These are phyloP conservation scores for Rhododendron henanense DNA, from an alignment of 148 eudicot genomes.

Conservation along the genomic window DNA sequence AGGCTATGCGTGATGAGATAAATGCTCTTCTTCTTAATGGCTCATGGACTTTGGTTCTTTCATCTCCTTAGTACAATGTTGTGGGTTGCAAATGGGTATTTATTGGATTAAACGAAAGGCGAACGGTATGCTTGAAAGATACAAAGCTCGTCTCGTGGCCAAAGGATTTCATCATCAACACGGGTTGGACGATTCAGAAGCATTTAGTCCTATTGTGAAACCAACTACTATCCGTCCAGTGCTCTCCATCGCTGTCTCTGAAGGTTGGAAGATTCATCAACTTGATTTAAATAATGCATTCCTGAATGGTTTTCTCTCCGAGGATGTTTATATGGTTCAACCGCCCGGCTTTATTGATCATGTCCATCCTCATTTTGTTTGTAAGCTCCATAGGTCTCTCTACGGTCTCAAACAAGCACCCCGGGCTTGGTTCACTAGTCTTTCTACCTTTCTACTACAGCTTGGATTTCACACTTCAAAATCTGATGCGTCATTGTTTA, in stretches of 20 bases:
- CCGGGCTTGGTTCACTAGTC: background rate
- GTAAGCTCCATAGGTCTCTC: background rate
- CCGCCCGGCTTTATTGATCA: background rate
- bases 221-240: background rate
- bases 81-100: no score
- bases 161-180: background rate
- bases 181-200: background rate
- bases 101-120: no score
- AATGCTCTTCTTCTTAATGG: background rate
- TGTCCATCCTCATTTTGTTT: background rate
- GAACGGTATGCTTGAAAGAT: background rate
- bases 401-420: constrained; percentile 6
- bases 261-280: background rate
- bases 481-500: background rate
- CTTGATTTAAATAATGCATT: background rate
- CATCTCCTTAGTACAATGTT: background rate
- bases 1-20: background rate
- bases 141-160: background rate
- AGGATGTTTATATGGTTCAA: background rate
- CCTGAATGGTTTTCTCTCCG: background rate
- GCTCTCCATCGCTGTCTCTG: background rate
- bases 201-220: background rate
- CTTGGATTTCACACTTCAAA: background rate
- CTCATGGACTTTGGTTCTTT: background rate
- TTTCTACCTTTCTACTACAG: background rate